Conservation (phyloP, 2,329 filamentous ascomycete genomes). For the Cladorrhinum sp. region DNA sequence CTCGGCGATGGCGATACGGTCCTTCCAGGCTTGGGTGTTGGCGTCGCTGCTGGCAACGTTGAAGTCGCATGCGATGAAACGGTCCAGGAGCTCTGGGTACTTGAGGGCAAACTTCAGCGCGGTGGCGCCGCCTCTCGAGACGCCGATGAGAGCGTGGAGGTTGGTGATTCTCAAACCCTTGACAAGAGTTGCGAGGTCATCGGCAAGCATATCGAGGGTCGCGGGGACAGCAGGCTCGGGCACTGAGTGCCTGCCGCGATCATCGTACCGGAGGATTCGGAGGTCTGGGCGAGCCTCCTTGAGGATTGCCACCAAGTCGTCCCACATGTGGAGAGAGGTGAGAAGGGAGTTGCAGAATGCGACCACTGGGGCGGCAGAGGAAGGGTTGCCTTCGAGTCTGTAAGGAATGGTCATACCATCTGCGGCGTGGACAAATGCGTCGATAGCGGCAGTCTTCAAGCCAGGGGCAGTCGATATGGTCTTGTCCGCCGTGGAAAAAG, state of each 20-base stretch:
- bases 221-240: constrained; percentile 49
- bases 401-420: constrained; percentile 71
- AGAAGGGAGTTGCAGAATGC: constrained; percentile 79
- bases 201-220: constrained; percentile 62
- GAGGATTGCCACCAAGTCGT: constrained; percentile 65
- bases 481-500: constrained; percentile 54
- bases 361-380: constrained; percentile 66
- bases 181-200: constrained; percentile 65
- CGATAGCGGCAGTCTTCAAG: constrained; percentile 49
- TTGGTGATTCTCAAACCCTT: constrained; percentile 65
- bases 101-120: constrained; percentile 68
- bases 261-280: constrained; percentile 73
- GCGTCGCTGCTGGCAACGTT: constrained; percentile 68
- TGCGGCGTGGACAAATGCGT: constrained; percentile 64
- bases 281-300: constrained; percentile 58
- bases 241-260: constrained; percentile 61
- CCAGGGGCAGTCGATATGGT: constrained; percentile 54
- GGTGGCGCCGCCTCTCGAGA: constrained; percentile 79
- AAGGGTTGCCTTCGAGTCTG: constrained; percentile 68
- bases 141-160: constrained; percentile 67
- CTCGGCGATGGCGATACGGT: constrained; percentile 68
- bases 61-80: constrained; percentile 75
- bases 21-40: constrained; percentile 77
- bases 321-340: constrained; percentile 77
- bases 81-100: constrained; percentile 55